Evolutionary conservation across 495 filamentous ascomycete species (phyloP), one percentile per base, ranked within the genome.

Genomic region (Sporormia fimetaria): DNA sequence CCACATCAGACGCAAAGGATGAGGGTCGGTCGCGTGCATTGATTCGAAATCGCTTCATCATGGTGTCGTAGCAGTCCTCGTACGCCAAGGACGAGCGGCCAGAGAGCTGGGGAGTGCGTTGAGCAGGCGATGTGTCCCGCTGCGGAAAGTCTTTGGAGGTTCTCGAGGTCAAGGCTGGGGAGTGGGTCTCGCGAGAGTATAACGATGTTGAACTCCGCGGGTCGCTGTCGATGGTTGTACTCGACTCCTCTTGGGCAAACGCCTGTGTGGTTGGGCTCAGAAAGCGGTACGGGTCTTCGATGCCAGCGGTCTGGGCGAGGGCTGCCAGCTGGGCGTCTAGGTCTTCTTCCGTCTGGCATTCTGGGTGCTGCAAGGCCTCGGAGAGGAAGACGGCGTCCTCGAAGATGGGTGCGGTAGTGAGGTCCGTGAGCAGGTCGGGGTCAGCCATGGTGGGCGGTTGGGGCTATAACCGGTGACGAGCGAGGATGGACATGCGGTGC

Each of bases 171-270:
- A 52, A 38, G 24, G 37, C 49, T 4, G 53, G 52, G 1, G 53
- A 56, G 12, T 56, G 53, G 10, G 53, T 45, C 21, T 51, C 53
- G 8, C 44, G 44, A 2, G 53, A 56, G 11, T 46, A 40, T 15
- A 56, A 40, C 1, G 53, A 56, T 37, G 46, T 42, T 22, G 53
- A 56, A 25, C 49, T 49, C 26, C 49, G 9, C 3, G 17, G 44
- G 20, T 47, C 48, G 42, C 44, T 56, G 6, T 34, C 14, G 6
- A 52, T 25, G 16, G 49, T 52, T 21, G 49, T 16, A 17, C 44
- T 40, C 7, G 53, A 47, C 18, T 49, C 11, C 14, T 44, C 40
- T 1, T 37, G 43, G 12, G 49, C 40, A 4, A 56, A 15, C 16
- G 37, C 34, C 24, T 50, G 40, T 21, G 34, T 35, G 14, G 40